Base-by-base conservation (phyloP, 495 filamentous ascomycete species). In the Physcia stellaris region DNA sequence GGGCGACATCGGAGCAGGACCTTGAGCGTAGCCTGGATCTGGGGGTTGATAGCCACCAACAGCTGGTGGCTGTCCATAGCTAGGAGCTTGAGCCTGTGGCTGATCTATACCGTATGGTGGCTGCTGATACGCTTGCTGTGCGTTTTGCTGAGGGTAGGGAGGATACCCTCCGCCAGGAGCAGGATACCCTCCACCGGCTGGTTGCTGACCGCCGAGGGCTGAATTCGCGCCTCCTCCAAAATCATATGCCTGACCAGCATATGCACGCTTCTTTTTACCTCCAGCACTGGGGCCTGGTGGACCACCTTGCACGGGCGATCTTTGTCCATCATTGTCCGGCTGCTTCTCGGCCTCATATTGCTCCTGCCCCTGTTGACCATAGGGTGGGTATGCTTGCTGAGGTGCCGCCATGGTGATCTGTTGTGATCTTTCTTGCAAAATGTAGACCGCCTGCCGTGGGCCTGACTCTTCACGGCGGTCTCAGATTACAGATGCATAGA, bases 231-330 rank as follows among this genome's bases (percentile, higher is more conserved):
- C 90, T 22, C 73, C 73, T 23, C 81, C 87, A 52, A 96, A 86
- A 9, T 94, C 92, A 57, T 88, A 98, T 4, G 87, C 88, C 55
- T 86, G 80, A 19, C 83, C 84, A 18, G 92, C 90, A 65, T 98
- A 98, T 29, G 79, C 75, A 58, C 86, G 70, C 68, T 94, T 93
- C 70, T 86, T 94, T 58, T 79, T 70, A 65, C 65, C 75, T 67
- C 49, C 74, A 58, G 43, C 69, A 61, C 21, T 24, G 6, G 53
- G 47, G 30, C 41, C 55, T 21, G 52, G 53, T 27, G 55, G 38
- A 39, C 53, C 41, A 11, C 54, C 52, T 45, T 61, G 57, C 31
- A 52, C 46, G 35, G 63, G 63, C 24, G 53, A 46, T 40, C 53
- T 48, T 27, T 59, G 53, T 18, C 61, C 52, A 30, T 50, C 58